These are phyloP conservation scores for Chrysopogon serrulatus DNA, from an alignment of 176 grass and related monocot species.

Conservation along the genomic window DNA sequence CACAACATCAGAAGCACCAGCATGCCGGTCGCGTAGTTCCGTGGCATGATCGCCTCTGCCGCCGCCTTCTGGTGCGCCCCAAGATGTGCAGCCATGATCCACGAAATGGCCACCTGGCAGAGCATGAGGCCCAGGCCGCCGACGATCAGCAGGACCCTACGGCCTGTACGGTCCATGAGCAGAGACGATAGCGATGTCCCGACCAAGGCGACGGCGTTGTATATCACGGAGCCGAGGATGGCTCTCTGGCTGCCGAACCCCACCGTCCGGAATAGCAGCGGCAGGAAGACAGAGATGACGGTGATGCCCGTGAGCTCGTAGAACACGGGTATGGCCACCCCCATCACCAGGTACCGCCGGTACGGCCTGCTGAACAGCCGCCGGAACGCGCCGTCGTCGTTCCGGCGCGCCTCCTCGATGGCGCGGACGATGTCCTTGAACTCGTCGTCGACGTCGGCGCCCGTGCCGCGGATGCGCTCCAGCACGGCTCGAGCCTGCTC, in stretches of 20 bases:
- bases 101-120: too few species aligned
- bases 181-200: slow-evolving; percentile 19
- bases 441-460: too few species aligned
- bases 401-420: slow-evolving; percentile 14
- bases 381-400: slow-evolving; percentile 46
- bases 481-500: too few species aligned
- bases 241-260: slow-evolving; percentile 52
- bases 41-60: slow-evolving; percentile 6
- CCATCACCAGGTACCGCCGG: slow-evolving; percentile 47
- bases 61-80: background rate
- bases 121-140: too few species aligned
- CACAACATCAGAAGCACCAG: slow-evolving; percentile 40
- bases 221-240: slow-evolving; percentile 47
- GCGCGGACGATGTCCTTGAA: too few species aligned
- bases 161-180: too few species aligned
- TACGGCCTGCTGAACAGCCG: slow-evolving; percentile 33
- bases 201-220: background rate
- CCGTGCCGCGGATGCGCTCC: too few species aligned
- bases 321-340: slow-evolving; percentile 53
- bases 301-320: slow-evolving; percentile 61
- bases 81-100: slow-evolving; percentile 39
- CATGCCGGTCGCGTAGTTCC: slow-evolving; percentile 21
- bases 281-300: slow-evolving; percentile 47
- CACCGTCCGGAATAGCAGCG: slow-evolving; percentile 51
- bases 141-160: too few species aligned